Evolutionary conservation across 192 early-diverging fungal species (phyloP), one percentile per base, ranked within the genome.

Genomic region (Coemansia sp.): DNA sequence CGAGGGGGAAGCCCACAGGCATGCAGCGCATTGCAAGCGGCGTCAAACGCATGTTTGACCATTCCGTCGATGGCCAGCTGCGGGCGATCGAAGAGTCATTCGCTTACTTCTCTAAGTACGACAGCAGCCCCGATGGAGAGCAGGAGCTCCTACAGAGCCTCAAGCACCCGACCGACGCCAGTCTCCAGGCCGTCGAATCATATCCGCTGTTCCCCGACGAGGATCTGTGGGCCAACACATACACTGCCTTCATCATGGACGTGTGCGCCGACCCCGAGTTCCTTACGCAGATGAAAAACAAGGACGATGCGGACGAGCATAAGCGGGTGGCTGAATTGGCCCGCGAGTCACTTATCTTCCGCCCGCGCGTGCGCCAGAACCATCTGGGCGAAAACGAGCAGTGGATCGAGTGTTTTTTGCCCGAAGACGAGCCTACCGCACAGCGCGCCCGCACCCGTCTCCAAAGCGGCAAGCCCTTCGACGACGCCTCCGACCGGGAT

Each of bases 41-140:
- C 19, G 45, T 30, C 33, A 73, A 67, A 53, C 70, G 71, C 29
- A 25, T 40, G 20, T 79, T 79, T 37, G 76, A 79, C 40, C 76
- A 75, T 42, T 72, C 78, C 17, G 50, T 67, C 15, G 59, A 65
- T 45, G 73, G 73, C 27, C 78, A 81, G 60, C 65, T 81, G 59
- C 68, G 60, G 33, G 65, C 78, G 23, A 81, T 81, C 33, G 78
- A 75, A 4, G 66, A 72, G 42, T 68, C 78, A 29, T 81, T 81
- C 52, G 38, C 28, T 13, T 74, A 31, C 60, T 79, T 66, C 58
- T 52, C 61, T 36, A 66, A 70, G 41, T 67, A 67, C 42, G 37
- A 52, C 28, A 66, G 50, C 30, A 42, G 19, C 6, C 52, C 61
- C 0, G 62, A 68, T 40, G 69, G 69, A 47, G 58, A 75, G 28